Evolutionary conservation across 495 filamentous ascomycete genomes (phyloP).

Genomic region (Aspergillus heteromorphus): DNA sequence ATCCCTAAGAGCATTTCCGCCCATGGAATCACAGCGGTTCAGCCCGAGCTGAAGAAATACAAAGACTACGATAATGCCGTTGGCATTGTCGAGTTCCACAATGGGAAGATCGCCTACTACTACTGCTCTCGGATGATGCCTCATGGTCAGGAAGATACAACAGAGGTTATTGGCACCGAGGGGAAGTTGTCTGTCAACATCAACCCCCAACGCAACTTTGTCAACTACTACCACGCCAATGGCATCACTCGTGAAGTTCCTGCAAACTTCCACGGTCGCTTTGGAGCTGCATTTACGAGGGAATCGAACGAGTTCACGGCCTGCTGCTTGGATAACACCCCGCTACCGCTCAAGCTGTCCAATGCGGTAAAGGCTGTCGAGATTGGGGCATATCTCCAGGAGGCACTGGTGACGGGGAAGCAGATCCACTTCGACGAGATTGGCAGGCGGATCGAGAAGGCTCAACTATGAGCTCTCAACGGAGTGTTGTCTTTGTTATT

Average conservation of each 20-base stretch:
- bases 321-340: conserved; percentile 44
- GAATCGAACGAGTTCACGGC: conserved; percentile 55
- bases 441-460: conserved; percentile 37
- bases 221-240: conserved; percentile 40
- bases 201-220: conserved; percentile 44
- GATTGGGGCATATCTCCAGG: conserved; percentile 54
- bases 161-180: conserved; percentile 57
- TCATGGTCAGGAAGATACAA: conserved; percentile 55
- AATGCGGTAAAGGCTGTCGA: conserved; percentile 53
- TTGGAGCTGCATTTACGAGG: conserved; percentile 11
- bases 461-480: conserved; percentile 14
- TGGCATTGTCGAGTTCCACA: conserved; percentile 56
- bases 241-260: conserved; percentile 51
- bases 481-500: not conserved
- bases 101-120: conserved; percentile 55
- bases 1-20: conserved; percentile 43
- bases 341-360: conserved; percentile 47
- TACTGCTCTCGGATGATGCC: conserved; percentile 57
- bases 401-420: conserved; percentile 47
- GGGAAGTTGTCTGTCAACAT: conserved; percentile 54
- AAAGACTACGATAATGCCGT: conserved; percentile 58
- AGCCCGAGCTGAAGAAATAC: conserved; percentile 49
- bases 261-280: conserved; percentile 27
- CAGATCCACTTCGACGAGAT: conserved; percentile 51
- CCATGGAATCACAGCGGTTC: conserved; percentile 50